Percentiles rank a stretch among this genome's conserved stretches.
These are phyloP conservation scores for Melanopsichium pennsylvanicum DNA, from an alignment of 1,284 basidiomycete genomes.

Conservation along the genomic window DNA sequence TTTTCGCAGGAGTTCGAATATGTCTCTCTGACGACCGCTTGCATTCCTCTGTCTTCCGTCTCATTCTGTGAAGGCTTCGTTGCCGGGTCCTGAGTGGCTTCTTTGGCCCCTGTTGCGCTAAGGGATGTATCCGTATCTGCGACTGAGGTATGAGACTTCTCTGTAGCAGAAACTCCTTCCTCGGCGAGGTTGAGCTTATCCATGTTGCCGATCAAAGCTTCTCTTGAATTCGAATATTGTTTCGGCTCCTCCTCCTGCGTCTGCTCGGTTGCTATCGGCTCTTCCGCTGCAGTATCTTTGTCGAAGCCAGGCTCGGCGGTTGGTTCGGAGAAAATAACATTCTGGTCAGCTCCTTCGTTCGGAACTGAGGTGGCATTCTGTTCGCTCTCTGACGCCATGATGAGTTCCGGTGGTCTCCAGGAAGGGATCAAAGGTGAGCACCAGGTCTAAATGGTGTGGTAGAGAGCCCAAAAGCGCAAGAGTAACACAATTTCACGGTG, in stretches of 20 bases:
- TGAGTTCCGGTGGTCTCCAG: no score
- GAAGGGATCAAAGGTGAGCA: no score
- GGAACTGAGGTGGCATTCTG: not conserved
- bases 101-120: not conserved
- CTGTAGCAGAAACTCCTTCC: no score
- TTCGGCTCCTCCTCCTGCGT: not conserved
- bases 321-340: not conserved
- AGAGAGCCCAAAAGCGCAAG: not conserved
- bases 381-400: constrained; percentile 14
- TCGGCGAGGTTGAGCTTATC: constrained; percentile 12
- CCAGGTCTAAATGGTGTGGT: no score
- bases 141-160: not conserved
- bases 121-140: not conserved
- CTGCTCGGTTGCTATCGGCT: not conserved
- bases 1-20: not conserved
- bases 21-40: no score
- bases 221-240: not conserved
- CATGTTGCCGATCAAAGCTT: constrained; percentile 1
- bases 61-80: not conserved
- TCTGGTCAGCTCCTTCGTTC: constrained; percentile 3
- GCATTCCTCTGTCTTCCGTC: no score
- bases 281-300: not conserved
- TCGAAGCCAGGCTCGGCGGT: not conserved
- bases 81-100: not conserved
- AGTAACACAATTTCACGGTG: not conserved